phyloP scores from a whole-genome alignment of 148 eudicot genomes.

The Vaccinium darrowii region DNA sequence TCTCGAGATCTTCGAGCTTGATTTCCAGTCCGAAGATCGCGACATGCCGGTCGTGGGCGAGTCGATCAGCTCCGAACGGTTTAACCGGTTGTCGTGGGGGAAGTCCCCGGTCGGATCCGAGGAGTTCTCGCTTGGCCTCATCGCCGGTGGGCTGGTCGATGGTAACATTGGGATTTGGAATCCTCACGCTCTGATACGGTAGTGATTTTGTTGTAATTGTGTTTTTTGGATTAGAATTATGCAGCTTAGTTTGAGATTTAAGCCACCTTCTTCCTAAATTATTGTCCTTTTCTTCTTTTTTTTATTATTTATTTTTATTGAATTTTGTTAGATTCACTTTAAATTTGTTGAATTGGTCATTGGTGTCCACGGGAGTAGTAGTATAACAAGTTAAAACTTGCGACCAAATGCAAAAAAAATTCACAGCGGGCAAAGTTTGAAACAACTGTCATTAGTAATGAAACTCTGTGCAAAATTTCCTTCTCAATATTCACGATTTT shows the following conservation, averaged over 20 bases:
- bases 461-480: too few relatives aligned
- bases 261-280: neutral
- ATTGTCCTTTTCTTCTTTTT: neutral
- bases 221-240: constrained; percentile 9
- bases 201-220: neutral
- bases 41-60: constrained; percentile 51
- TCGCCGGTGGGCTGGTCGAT: constrained; percentile 82
- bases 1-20: constrained; percentile 78
- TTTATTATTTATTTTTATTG: neutral
- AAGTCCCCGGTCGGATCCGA: constrained; percentile 47
- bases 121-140: constrained; percentile 57
- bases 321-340: too few relatives aligned
- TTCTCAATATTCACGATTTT: too few relatives aligned
- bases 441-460: neutral
- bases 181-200: constrained; percentile 60
- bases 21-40: constrained; percentile 74
- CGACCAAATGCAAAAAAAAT: neutral
- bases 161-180: constrained; percentile 81
- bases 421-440: neutral
- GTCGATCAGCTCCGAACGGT: constrained; percentile 66
- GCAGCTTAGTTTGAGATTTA: neutral
- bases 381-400: neutral
- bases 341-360: neutral
- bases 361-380: neutral
- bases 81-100: constrained; percentile 80